Percentiles rank a stretch among this genome's conserved stretches.
Conservation (phyloP, 148 eudicot species). For the Rhododendron molle region DNA sequence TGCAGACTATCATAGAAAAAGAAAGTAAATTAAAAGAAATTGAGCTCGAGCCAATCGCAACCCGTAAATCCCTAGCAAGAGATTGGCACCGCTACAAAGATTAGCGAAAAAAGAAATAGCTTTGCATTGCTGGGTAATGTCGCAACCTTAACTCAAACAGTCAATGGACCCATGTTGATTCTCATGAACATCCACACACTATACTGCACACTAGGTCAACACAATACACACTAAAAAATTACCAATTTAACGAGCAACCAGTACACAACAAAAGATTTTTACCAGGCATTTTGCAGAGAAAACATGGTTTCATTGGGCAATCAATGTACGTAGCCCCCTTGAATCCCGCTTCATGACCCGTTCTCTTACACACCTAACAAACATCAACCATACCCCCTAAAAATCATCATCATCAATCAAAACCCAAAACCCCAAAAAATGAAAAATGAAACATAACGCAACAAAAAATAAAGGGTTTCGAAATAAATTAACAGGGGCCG, state of each 20-base stretch:
- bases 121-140: background rate
- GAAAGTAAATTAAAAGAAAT: background rate
- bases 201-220: background rate
- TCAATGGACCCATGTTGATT: background rate
- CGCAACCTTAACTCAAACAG: background rate
- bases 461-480: background rate
- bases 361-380: conserved; percentile 73
- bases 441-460: background rate
- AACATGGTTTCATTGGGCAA: conserved; percentile 99
- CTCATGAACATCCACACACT: background rate
- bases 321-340: conserved; percentile 92
- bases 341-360: conserved; percentile 97
- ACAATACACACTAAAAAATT: too few species aligned
- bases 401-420: too few species aligned
- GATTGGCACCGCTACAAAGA: background rate
- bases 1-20: background rate
- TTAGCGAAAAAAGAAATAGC: background rate
- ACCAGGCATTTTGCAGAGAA: conserved; percentile 99
- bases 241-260: background rate
- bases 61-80: background rate
- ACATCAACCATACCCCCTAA: background rate
- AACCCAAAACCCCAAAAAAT: background rate
- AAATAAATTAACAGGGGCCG: background rate
- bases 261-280: background rate
- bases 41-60: background rate